phyloP scores from a whole-genome alignment of 441 rosid genomes.

The Rhodomyrtus psidioides region DNA sequence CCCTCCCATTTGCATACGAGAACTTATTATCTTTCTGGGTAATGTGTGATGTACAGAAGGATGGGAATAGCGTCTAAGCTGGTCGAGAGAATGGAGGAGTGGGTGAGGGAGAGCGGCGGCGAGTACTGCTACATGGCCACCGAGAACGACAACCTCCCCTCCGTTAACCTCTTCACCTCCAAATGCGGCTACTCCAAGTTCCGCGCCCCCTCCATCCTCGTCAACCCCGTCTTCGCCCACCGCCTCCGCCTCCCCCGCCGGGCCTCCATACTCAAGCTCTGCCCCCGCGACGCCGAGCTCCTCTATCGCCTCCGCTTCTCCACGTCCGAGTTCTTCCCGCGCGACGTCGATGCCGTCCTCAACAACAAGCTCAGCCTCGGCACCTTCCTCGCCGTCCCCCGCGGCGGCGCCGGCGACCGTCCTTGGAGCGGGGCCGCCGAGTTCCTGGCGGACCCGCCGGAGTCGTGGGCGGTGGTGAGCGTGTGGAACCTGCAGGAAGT shows the following conservation, averaged over 20 bases:
- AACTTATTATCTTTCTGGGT: not conserved
- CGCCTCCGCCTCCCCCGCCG: constrained; percentile 27
- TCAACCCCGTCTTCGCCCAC: constrained; percentile 90
- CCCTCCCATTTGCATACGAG: not conserved
- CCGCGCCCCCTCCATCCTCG: constrained; percentile 81
- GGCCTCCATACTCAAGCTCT: constrained; percentile 33
- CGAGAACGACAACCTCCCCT: constrained; percentile 81
- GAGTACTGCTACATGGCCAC: constrained; percentile 90
- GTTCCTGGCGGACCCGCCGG: constrained; percentile 64
- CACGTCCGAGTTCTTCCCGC: constrained; percentile 93
- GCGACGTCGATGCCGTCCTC: constrained; percentile 79
- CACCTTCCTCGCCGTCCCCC: constrained; percentile 80
- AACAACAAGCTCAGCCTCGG: constrained; percentile 68
- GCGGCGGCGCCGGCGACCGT: constrained; percentile 22
- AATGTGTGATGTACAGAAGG: constrained; percentile 34
- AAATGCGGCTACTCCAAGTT: constrained; percentile 90
- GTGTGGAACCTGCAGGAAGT: constrained; percentile 85
- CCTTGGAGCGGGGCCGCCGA: constrained; percentile 62
- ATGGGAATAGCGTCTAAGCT: constrained; percentile 79
- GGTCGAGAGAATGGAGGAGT: constrained; percentile 53
- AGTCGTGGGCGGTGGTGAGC: constrained; percentile 86
- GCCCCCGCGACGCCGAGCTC: constrained; percentile 49
- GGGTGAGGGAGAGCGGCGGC: constrained; percentile 83
- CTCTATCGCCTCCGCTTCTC: constrained; percentile 74
- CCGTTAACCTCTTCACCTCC: constrained; percentile 67